Conservation (phyloP, 768 basidiomycete species). For the Boletus coccyginus region DNA sequence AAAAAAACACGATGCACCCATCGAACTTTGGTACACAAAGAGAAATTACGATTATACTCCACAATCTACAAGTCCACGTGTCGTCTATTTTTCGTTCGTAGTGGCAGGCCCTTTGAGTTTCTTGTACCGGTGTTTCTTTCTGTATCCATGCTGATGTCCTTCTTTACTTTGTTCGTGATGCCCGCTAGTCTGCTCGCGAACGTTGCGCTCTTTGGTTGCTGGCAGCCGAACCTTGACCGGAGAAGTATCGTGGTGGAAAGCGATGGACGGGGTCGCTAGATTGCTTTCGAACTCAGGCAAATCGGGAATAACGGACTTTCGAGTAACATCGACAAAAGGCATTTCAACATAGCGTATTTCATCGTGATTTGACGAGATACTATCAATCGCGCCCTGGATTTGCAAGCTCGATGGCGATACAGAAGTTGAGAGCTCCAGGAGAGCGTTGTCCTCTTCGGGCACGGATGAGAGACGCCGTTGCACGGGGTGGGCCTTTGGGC, state of each 20-base stretch:
- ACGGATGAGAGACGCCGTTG: slow-evolving; percentile 68
- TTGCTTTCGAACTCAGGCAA: slow-evolving; percentile 7
- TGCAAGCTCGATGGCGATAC: slow-evolving; percentile 7
- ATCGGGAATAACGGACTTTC: slow-evolving; percentile 13
- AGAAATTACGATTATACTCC: not conserved
- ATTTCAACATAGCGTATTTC: slow-evolving; percentile 12
- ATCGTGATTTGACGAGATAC: slow-evolving; percentile 12
- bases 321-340: slow-evolving; percentile 5
- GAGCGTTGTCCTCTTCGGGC: slow-evolving; percentile 53
- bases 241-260: slow-evolving; percentile 16
- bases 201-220: slow-evolving; percentile 12
- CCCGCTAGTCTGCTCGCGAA: slow-evolving; percentile 1
- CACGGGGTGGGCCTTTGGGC: slow-evolving; percentile 57
- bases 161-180: slow-evolving; percentile 8
- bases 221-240: slow-evolving; percentile 33
- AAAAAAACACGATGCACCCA: slow-evolving; percentile 3
- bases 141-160: slow-evolving; percentile 19
- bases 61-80: slow-evolving; percentile 16
- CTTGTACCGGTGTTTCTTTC: slow-evolving; percentile 21
- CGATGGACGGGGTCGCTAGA: not conserved
- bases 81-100: slow-evolving; percentile 6
- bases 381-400: slow-evolving; percentile 1
- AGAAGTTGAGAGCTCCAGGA: slow-evolving; percentile 10
- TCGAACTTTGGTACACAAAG: not conserved
- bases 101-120: slow-evolving; percentile 16